phyloP scores from a whole-genome alignment of 2,329 filamentous ascomycete species.

The Aspergillus melleus region DNA sequence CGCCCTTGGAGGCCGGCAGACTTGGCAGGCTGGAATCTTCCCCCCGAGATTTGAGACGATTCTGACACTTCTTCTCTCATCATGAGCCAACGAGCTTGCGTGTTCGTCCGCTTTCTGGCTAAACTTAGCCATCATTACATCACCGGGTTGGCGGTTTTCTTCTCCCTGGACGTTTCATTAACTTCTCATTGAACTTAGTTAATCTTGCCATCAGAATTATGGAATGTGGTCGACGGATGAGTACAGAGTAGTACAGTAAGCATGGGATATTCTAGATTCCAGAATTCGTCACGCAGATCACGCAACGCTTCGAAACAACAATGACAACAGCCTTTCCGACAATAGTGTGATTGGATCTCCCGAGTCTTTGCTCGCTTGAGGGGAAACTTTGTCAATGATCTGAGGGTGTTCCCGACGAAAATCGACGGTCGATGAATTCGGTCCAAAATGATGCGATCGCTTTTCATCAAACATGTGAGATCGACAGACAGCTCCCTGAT shows the following conservation, averaged over 20 bases:
- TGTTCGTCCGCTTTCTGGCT: not conserved
- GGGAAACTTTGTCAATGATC: not conserved
- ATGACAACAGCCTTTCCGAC: not conserved
- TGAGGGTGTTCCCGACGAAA: not conserved
- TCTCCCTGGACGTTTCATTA: not conserved
- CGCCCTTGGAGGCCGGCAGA: slow-evolving; percentile 1
- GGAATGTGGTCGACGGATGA: not conserved
- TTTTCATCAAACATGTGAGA: slow-evolving; percentile 2
- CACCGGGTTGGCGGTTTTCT: not conserved
- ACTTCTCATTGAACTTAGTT: not conserved
- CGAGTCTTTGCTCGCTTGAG: not conserved
- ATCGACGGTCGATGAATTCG: not conserved
- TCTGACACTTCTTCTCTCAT: not conserved
- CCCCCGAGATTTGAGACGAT: not conserved
- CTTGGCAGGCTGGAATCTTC: no score
- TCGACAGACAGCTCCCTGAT: not conserved
- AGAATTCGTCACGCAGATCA: slow-evolving; percentile 5
- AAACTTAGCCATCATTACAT: not conserved
- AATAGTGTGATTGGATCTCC: not conserved
- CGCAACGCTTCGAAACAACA: slow-evolving; percentile 1
- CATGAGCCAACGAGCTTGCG: not conserved
- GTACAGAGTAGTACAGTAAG: not conserved
- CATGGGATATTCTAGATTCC: not conserved
- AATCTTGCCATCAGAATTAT: not conserved
- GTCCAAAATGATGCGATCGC: slow-evolving; percentile 3